phyloP scores from a whole-genome alignment of 768 basidiomycete genomes.

The Lactarius trivialis region DNA sequence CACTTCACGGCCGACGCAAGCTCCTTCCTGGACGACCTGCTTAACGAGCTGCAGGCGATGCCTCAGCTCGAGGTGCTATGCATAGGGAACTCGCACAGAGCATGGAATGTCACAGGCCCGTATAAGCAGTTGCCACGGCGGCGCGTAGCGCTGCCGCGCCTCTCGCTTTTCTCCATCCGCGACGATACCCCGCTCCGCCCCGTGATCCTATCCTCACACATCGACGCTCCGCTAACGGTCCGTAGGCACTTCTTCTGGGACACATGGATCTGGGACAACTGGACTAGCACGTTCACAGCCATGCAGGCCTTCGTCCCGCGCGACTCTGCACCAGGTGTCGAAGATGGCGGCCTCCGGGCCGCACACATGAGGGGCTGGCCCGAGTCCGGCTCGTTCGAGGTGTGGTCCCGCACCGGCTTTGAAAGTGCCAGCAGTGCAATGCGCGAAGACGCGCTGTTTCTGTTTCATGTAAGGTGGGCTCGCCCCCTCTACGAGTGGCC shows the following conservation, averaged over 20 bases:
- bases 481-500: neutral
- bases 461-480: neutral
- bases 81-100: neutral
- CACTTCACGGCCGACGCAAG: slow-evolving; percentile 10
- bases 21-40: neutral
- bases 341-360: slow-evolving; percentile 1
- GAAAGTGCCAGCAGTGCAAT: neutral
- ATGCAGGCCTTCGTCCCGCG: slow-evolving; percentile 6
- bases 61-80: slow-evolving; percentile 7
- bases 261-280: too few species aligned
- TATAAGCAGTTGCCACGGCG: neutral
- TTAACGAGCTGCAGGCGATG: slow-evolving; percentile 2
- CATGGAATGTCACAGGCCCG: neutral
- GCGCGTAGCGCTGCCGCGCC: neutral
- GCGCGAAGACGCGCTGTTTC: slow-evolving; percentile 4
- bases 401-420: neutral
- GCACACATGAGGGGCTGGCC: neutral
- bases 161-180: slow-evolving; percentile 7
- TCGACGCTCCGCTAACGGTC: slow-evolving; percentile 6
- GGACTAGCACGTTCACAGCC: neutral
- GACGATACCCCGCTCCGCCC: neutral
- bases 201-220: neutral
- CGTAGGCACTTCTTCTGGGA: slow-evolving; percentile 13
- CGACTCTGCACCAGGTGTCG: neutral
- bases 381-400: neutral